A percentile compares a stretch with the other conserved stretches of the same genome.
Evolutionary conservation across 768 basidiomycete species (phyloP).

Genomic region (Dentipellis sp.): DNA sequence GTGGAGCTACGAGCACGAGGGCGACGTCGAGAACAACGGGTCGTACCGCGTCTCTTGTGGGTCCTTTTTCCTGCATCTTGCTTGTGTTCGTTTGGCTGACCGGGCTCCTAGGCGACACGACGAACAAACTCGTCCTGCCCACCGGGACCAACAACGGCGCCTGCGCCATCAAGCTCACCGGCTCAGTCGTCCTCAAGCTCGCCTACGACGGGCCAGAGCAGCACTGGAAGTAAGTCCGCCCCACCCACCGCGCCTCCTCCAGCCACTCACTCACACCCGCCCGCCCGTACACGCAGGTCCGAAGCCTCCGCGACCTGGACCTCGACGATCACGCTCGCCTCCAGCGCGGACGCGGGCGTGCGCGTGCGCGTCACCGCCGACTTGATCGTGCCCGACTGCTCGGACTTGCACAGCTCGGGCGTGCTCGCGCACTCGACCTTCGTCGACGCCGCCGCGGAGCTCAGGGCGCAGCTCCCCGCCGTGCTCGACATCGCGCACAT

Average conservation of each 20-base stretch:
- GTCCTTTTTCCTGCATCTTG: too few species aligned
- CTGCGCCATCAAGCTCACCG: neutral
- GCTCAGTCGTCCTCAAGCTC: neutral
- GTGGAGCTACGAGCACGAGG: neutral
- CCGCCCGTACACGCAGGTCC: neutral
- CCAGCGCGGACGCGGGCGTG: neutral
- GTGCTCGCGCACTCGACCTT: neutral
- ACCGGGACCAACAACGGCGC: neutral
- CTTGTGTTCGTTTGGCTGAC: neutral
- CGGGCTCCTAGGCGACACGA: neutral
- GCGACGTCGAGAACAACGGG: neutral
- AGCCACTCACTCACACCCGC: neutral
- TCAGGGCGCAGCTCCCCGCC: neutral
- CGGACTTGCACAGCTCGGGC: neutral
- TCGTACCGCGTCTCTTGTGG: neutral
- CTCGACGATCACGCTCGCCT: neutral
- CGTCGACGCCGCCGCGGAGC: neutral
- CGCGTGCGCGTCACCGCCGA: neutral
- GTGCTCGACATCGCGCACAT: neutral
- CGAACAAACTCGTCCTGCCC: neutral
- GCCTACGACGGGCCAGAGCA: neutral
- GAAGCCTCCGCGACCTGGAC: neutral
- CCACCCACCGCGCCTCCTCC: neutral
- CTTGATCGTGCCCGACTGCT: neutral
- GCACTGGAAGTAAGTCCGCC: neutral